phyloP scores from a whole-genome alignment of 192 early-diverging fungal species.

The Helicostylum pulchrum region DNA sequence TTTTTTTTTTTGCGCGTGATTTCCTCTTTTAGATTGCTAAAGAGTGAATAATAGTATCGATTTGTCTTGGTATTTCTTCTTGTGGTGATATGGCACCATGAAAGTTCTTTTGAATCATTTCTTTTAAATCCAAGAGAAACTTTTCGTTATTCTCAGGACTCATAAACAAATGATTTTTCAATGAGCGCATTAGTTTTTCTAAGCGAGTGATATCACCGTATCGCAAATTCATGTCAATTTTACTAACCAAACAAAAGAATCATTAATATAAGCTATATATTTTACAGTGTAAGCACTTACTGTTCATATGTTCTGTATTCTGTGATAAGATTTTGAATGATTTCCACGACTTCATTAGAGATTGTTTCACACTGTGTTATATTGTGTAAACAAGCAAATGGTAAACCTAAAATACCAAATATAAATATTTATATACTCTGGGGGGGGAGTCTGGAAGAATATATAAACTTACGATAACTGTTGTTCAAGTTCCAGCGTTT shows the following conservation, averaged over 20 bases:
- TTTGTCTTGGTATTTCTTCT: not conserved
- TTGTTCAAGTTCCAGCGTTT: conserved; percentile 44
- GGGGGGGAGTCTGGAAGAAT: not conserved
- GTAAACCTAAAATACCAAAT: conserved; percentile 38
- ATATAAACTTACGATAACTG: conserved; percentile 51
- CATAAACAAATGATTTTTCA: conserved; percentile 43
- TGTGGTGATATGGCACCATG: not conserved
- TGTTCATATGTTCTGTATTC: conserved; percentile 59
- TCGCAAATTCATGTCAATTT: conserved; percentile 55
- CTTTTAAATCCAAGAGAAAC: conserved; percentile 41
- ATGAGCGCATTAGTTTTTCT: conserved; percentile 64
- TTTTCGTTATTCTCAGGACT: conserved; percentile 28
- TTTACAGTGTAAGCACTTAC: conserved; percentile 30
- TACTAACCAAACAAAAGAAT: conserved; percentile 18
- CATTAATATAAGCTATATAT: not conserved
- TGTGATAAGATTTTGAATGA: conserved; percentile 53
- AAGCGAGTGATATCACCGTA: conserved; percentile 50
- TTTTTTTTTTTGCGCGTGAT: too few species aligned
- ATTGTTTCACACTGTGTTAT: conserved; percentile 46
- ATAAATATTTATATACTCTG: conserved; percentile 10
- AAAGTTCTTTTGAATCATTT: conserved; percentile 39
- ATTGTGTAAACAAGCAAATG: conserved; percentile 48
- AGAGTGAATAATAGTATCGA: not conserved
- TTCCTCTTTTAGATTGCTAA: not conserved
- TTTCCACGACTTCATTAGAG: conserved; percentile 46